Evolutionary conservation across 371 early-diverging fungal genomes (phyloP), one percentile per base, ranked within the genome.

Genomic region (Funneliformis caledonium): DNA sequence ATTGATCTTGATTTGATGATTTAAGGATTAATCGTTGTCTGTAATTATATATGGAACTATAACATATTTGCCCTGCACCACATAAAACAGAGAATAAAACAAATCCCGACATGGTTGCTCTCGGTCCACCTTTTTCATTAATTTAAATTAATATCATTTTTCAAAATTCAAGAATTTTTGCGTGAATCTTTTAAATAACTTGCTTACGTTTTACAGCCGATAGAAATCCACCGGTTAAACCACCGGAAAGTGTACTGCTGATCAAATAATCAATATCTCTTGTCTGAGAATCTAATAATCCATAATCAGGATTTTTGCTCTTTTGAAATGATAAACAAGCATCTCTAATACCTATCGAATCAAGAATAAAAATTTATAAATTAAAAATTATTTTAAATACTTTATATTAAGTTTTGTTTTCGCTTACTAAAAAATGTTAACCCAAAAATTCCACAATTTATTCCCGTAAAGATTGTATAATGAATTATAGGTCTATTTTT

Each of bases 1-100:
- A 37, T 92, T 83, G 26, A 4, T 50, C 74, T 33, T 65, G 26
- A 14, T 73, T 37, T 33, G 22, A 16, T 59, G 73, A 31, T 73
- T 48, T 47, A 56, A 80, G 60, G 47, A 80, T 80, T n/a, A 70
- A 33, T 42, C 22, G 42, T 70, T 80, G 80, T 10, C 80, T 72
- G 16, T 59, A 72, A 67, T 65, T 69, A 80, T 80, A 80, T 8
- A 60, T 14, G 22, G 22, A 60, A 19, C 72, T 72, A 33, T 80
- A 80, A 42, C 37, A 33, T 52, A 72, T 26, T 70, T 80, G 80
- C 22, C 80, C 80, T 42, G 26, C 37, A 9, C 80, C 80, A 60
- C 80, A 52, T 3, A 80, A 43, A 43, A 48, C 7, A 11, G 60
- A 69, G 45, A 59, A 80, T 31, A 43, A 26, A 22, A 80, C 7